These are phyloP conservation scores for Zychaea mexicana DNA, from an alignment of 371 early-diverging fungal species.

Conservation along the genomic window DNA sequence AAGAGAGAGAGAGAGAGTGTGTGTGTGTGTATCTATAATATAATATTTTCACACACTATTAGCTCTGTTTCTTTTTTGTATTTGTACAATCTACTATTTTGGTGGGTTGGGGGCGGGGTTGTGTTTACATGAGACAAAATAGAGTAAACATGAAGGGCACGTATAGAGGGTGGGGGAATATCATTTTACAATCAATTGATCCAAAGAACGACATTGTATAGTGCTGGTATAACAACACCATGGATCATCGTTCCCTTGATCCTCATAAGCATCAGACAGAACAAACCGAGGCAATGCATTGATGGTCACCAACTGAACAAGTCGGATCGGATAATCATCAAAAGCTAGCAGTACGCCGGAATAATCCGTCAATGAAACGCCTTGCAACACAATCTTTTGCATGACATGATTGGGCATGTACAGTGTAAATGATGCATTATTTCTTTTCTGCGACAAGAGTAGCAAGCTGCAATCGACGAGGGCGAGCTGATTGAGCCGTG, in stretches of 20 bases:
- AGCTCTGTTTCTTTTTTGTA: too few species aligned
- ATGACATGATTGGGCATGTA: background rate
- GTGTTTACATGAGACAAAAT: background rate
- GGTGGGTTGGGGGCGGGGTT: too few species aligned
- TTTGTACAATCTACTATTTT: too few species aligned
- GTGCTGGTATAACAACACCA: background rate
- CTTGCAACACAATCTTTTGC: background rate
- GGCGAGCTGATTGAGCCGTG: background rate
- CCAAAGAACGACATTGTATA: background rate
- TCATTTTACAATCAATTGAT: background rate
- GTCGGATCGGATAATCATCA: background rate
- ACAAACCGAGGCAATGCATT: background rate
- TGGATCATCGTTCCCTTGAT: background rate
- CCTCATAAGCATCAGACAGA: background rate
- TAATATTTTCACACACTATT: too few species aligned
- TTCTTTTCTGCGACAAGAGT: background rate
- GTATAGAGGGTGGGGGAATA: background rate
- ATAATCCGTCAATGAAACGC: background rate
- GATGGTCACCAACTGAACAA: background rate
- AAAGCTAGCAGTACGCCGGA: background rate
- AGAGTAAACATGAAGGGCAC: too few species aligned
- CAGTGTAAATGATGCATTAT: background rate
- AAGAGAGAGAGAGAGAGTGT: too few species aligned
- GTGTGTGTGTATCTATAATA: too few species aligned
- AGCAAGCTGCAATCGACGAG: background rate